phyloP scores from a whole-genome alignment of 768 basidiomycete genomes.

The Cantharellus anzutake region DNA sequence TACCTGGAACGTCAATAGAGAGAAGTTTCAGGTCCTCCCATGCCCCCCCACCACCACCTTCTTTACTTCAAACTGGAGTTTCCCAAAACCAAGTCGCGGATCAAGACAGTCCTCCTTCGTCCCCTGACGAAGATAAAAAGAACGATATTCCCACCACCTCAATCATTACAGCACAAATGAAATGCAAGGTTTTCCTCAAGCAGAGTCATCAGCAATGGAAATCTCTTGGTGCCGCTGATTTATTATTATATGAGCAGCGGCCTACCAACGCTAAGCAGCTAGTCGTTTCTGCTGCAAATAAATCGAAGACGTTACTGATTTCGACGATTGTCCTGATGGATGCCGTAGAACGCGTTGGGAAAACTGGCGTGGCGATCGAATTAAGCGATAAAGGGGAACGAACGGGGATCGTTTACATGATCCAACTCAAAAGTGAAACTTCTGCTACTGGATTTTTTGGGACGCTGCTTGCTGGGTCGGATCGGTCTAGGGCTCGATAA shows the following conservation, averaged over 20 bases:
- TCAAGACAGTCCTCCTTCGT: slow-evolving; percentile 57
- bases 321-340: slow-evolving; percentile 92
- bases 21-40: too few species aligned
- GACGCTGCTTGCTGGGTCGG: slow-evolving; percentile 71
- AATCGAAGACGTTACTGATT: slow-evolving; percentile 59
- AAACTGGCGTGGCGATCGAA: slow-evolving; percentile 94
- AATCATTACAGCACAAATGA: slow-evolving; percentile 74
- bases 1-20: too few species aligned
- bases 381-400: slow-evolving; percentile 79
- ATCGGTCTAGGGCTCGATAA: slow-evolving; percentile 26
- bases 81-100: neutral
- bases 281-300: slow-evolving; percentile 75
- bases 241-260: slow-evolving; percentile 70
- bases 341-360: slow-evolving; percentile 95
- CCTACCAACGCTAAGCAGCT: slow-evolving; percentile 90
- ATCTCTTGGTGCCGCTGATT: slow-evolving; percentile 66
- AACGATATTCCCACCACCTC: slow-evolving; percentile 45
- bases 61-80: neutral
- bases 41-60: neutral
- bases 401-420: slow-evolving; percentile 93
- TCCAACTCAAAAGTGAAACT: slow-evolving; percentile 80
- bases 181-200: slow-evolving; percentile 94
- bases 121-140: slow-evolving; percentile 42
- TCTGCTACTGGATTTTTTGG: slow-evolving; percentile 73
- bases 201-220: slow-evolving; percentile 98